Conservation (phyloP, 2,329 filamentous ascomycete genomes). For the Westerdykella aurantiaca region DNA sequence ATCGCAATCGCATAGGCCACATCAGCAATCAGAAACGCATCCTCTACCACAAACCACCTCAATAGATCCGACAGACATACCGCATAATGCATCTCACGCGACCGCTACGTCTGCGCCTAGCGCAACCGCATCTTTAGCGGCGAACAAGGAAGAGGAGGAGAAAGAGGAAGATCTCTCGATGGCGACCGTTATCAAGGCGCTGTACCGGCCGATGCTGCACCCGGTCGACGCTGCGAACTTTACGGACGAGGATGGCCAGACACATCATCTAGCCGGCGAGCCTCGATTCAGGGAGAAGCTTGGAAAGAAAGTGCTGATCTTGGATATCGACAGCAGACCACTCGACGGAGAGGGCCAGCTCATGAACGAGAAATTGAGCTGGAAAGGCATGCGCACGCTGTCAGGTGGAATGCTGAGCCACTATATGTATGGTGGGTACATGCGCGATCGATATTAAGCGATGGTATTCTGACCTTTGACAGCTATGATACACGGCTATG, state of each 20-base stretch:
- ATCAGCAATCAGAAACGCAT: too few species aligned
- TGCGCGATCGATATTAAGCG: neutral
- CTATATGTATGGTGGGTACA: conserved; percentile 31
- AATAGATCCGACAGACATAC: neutral
- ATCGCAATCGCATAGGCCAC: neutral
- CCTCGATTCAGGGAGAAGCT: conserved; percentile 32
- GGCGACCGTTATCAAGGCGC: conserved; percentile 33
- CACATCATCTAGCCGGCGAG: conserved; percentile 26
- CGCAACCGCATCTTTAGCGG: neutral
- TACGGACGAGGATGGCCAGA: conserved; percentile 34
- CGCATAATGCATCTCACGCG: neutral
- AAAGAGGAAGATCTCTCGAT: conserved; percentile 27
- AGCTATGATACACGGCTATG: conserved; percentile 46
- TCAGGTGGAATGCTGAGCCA: conserved; percentile 37
- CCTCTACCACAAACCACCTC: neutral
- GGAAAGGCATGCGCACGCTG: conserved; percentile 34
- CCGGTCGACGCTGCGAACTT: conserved; percentile 33
- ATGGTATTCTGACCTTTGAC: conserved; percentile 10
- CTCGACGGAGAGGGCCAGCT: conserved; percentile 31
- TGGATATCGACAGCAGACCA: conserved; percentile 36
- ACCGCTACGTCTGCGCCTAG: too few species aligned
- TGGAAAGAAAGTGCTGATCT: conserved; percentile 34
- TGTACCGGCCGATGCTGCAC: conserved; percentile 33
- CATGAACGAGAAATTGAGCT: conserved; percentile 33
- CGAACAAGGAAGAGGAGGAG: neutral